Conservation (phyloP, 1,284 basidiomycete species). For the Malassezia equina region DNA sequence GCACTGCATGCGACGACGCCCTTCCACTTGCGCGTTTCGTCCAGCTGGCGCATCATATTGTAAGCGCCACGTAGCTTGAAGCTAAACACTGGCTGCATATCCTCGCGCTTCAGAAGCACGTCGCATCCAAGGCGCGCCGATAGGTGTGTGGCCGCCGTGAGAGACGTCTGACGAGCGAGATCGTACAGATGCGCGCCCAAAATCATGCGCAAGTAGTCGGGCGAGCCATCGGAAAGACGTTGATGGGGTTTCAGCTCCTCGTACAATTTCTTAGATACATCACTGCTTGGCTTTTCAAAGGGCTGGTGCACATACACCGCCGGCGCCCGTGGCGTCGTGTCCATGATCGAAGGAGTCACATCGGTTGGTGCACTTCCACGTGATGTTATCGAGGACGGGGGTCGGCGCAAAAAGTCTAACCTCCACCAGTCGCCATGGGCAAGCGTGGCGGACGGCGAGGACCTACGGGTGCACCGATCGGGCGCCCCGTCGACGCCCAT, state of each 20-base stretch:
- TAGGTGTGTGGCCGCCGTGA: conserved; percentile 74
- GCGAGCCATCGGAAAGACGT: conserved; percentile 61
- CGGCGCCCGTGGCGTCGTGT: not conserved
- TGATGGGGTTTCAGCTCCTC: conserved; percentile 61
- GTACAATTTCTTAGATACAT: conserved; percentile 49
- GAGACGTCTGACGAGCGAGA: conserved; percentile 80
- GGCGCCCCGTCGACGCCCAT: conserved; percentile 1
- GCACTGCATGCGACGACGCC: conserved; percentile 94
- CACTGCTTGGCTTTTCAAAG: not conserved
- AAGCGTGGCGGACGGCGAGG: conserved; percentile 1
- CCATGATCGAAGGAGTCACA: not conserved
- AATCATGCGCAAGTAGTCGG: conserved; percentile 88
- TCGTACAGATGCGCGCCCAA: conserved; percentile 89
- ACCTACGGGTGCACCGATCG: not conserved
- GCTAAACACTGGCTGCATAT: conserved; percentile 91
- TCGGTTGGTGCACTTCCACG: not conserved
- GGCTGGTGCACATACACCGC: conserved; percentile 4
- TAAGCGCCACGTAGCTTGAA: conserved; percentile 91
- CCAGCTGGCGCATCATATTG: conserved; percentile 91
- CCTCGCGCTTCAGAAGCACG: conserved; percentile 88
- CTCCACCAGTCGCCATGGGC: not conserved
- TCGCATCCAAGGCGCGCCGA: conserved; percentile 79
- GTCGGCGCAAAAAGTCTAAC: not conserved
- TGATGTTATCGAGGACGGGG: not conserved
- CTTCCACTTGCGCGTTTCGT: conserved; percentile 83